Conservation (phyloP, 768 basidiomycete species). For the Roridomyces roridus region DNA sequence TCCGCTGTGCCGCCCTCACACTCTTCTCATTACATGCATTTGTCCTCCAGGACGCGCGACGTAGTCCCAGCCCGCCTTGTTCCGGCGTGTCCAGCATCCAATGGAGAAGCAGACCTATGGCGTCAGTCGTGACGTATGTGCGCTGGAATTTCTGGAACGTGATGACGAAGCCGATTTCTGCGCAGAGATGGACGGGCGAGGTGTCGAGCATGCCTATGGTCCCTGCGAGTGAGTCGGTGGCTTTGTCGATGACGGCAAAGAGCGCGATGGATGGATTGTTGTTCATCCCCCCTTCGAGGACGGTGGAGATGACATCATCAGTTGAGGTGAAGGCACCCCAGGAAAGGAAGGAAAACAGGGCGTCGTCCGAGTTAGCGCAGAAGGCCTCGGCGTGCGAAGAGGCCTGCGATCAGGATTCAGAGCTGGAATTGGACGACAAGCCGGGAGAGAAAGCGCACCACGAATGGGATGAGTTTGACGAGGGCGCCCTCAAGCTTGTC, state of each 20-base stretch:
- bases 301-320: conserved; percentile 39
- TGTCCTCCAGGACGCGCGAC: conserved; percentile 69
- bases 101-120: conserved; percentile 55
- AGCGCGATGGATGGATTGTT: conserved; percentile 42
- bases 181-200: conserved; percentile 43
- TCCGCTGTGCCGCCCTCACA: conserved; percentile 54
- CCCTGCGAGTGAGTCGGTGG: conserved; percentile 49
- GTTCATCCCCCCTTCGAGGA: conserved; percentile 43
- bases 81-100: conserved; percentile 49
- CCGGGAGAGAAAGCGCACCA: not conserved
- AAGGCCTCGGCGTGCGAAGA: conserved; percentile 49
- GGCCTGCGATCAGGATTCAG: conserved; percentile 38
- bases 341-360: conserved; percentile 54
- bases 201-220: conserved; percentile 57
- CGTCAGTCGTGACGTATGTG: conserved; percentile 66
- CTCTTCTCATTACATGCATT: conserved; percentile 55
- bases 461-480: no score
- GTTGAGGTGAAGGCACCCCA: conserved; percentile 52
- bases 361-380: conserved; percentile 38
- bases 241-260: conserved; percentile 62
- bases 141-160: conserved; percentile 65
- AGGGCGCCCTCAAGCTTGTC: no score
- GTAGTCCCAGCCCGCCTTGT: conserved; percentile 55
- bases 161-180: conserved; percentile 63
- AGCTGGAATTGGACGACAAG: not conserved